phyloP scores from a whole-genome alignment of 2,329 filamentous ascomycete species.

The Aspergillus ruber region DNA sequence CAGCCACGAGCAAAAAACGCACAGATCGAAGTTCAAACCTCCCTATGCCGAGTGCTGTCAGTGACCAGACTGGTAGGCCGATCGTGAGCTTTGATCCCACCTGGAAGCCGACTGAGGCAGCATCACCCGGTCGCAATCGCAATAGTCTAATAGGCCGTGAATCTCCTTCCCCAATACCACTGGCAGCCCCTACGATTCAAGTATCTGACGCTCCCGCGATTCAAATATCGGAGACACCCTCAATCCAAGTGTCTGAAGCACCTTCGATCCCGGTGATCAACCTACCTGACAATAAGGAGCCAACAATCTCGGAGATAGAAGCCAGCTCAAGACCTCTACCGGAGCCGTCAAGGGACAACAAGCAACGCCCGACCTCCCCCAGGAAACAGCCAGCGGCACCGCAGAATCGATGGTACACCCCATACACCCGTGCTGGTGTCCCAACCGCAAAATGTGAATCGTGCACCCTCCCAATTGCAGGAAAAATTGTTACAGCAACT shows the following conservation, averaged over 20 bases:
- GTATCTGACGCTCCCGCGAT: constrained; percentile 45
- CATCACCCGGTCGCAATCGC: constrained; percentile 18
- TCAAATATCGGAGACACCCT: constrained; percentile 35
- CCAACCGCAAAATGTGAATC: constrained; percentile 73
- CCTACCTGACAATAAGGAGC: constrained; percentile 41
- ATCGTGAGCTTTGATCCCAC: constrained; percentile 94
- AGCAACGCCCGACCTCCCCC: constrained; percentile 18
- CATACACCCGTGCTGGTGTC: constrained; percentile 42
- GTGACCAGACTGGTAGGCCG: constrained; percentile 79
- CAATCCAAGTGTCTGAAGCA: constrained; percentile 43
- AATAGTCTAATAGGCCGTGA: constrained; percentile 9
- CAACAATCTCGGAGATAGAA: constrained; percentile 31
- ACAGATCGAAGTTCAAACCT: constrained; percentile 81
- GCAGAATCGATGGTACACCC: constrained; percentile 29
- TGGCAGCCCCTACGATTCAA: constrained; percentile 46
- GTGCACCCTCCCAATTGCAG: constrained; percentile 77
- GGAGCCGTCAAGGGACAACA: constrained; percentile 7
- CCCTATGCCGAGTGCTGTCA: constrained; percentile 83
- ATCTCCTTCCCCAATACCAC: constrained; percentile 26
- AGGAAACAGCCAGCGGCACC: constrained; percentile 33
- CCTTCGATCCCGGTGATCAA: constrained; percentile 44
- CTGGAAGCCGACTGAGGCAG: constrained; percentile 58
- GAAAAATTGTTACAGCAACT: constrained; percentile 78
- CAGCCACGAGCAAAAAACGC: constrained; percentile 81
- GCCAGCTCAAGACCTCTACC: constrained; percentile 14